Evolutionary conservation across 1,139 yeast species (phyloP).

Genomic region (Arxiozyma bovina): DNA sequence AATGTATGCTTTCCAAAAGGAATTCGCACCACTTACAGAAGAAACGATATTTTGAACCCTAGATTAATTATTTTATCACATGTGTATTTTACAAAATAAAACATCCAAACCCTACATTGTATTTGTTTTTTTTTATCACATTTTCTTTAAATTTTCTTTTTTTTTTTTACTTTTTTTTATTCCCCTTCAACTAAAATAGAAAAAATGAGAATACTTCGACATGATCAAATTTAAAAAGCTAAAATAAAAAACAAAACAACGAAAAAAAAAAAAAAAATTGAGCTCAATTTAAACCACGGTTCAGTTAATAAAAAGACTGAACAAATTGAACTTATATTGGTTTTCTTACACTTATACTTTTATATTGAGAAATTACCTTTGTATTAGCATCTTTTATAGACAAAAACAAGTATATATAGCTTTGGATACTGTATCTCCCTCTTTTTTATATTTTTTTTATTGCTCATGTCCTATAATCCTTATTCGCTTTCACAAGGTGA

Average conservation of each 20-base stretch:
- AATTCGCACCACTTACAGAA: too few relatives aligned
- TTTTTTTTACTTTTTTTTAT: too few relatives aligned
- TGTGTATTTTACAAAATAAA: too few relatives aligned
- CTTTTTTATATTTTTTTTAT: not conserved
- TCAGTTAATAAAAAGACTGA: not conserved
- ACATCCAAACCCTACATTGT: not conserved
- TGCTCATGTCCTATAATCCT: slow-evolving; percentile 35
- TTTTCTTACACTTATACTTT: not conserved
- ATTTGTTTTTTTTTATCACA: too few relatives aligned
- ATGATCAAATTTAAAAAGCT: too few relatives aligned
- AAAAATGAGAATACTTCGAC: too few relatives aligned
- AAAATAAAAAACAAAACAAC: too few relatives aligned
- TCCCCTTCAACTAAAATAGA: not conserved
- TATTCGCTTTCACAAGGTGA: slow-evolving; percentile 15
- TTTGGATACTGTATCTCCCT: not conserved
- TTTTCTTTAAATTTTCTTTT: too few relatives aligned
- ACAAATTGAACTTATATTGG: not conserved
- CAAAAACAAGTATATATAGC: not conserved
- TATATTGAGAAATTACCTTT: not conserved
- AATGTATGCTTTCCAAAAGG: too few relatives aligned
- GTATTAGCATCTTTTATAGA: too few relatives aligned
- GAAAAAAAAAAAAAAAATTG: too few relatives aligned
- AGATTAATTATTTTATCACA: too few relatives aligned
- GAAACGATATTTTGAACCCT: not conserved
- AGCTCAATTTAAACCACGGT: not conserved